These are phyloP conservation scores for Coemansia sp. DNA, from an alignment of 192 early-diverging fungal genomes.

Conservation along the genomic window DNA sequence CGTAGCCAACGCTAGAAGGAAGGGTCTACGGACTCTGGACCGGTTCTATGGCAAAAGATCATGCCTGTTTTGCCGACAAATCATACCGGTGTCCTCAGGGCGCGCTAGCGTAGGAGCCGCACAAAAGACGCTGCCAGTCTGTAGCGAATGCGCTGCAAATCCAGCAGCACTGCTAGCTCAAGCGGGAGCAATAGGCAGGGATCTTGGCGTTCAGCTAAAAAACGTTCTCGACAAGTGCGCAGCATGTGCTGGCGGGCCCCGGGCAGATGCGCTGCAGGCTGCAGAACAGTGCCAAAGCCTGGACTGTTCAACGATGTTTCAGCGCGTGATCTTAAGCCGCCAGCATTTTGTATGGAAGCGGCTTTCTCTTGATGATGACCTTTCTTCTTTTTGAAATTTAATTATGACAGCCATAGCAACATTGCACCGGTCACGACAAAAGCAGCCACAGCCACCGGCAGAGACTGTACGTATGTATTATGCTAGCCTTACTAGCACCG, in stretches of 20 bases:
- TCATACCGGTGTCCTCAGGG: conserved; percentile 3
- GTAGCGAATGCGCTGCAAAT: conserved; percentile 19
- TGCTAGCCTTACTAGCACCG: neutral
- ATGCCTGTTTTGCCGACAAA: conserved; percentile 36
- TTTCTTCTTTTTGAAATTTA: neutral
- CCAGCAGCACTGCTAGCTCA: conserved; percentile 11
- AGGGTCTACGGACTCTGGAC: conserved; percentile 27
- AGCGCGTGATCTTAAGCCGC: conserved; percentile 12
- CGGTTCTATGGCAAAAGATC: conserved; percentile 32
- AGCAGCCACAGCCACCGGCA: neutral
- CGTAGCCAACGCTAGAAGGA: neutral
- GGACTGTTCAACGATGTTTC: conserved; percentile 41
- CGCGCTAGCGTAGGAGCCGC: neutral
- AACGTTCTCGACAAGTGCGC: conserved; percentile 18
- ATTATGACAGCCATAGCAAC: conserved; percentile 6
- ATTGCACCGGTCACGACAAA: conserved; percentile 15
- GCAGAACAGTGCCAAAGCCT: conserved; percentile 29
- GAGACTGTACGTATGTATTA: conserved; percentile 25
- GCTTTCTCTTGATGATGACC: neutral
- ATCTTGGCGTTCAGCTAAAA: conserved; percentile 7
- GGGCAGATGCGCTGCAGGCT: conserved; percentile 31
- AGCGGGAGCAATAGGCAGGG: conserved; percentile 7
- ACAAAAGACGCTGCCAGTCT: conserved; percentile 7
- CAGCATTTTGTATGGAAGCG: conserved; percentile 18
- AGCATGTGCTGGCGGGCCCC: conserved; percentile 25